Conservation (phyloP, 257 asterid species). For the Solanum chaucha region DNA sequence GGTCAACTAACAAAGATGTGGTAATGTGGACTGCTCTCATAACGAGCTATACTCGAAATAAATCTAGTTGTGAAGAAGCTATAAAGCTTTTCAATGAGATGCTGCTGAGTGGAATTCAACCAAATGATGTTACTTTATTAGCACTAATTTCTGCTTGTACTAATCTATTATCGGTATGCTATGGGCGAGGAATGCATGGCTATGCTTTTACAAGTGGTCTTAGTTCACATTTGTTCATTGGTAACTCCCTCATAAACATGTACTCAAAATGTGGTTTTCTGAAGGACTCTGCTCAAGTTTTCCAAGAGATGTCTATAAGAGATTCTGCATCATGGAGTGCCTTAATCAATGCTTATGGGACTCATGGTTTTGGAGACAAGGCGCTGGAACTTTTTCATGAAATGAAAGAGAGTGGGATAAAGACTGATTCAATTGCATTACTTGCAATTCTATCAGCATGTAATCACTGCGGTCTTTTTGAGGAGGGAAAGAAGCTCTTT, state of each 20-base stretch:
- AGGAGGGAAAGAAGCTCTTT: constrained; percentile 43
- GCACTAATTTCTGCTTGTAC: constrained; percentile 49
- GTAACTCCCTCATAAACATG: constrained; percentile 58
- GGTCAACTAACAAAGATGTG: constrained; percentile 35
- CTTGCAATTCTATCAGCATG: constrained; percentile 52
- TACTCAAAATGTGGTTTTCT: constrained; percentile 65
- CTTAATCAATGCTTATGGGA: constrained; percentile 43
- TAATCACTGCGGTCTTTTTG: constrained; percentile 48
- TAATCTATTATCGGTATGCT: constrained; percentile 23
- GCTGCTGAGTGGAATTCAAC: constrained; percentile 39
- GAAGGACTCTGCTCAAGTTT: constrained; percentile 32
- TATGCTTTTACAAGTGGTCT: constrained; percentile 41
- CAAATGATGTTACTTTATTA: constrained; percentile 46
- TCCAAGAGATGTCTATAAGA: constrained; percentile 30
- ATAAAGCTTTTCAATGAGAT: constrained; percentile 37
- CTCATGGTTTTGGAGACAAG: constrained; percentile 40
- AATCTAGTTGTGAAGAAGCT: constrained; percentile 36
- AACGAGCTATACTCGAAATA: constrained; percentile 34
- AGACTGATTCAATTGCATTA: constrained; percentile 37
- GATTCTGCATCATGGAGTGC: constrained; percentile 67
- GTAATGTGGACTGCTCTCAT: constrained; percentile 73
- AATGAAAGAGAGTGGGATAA: constrained; percentile 36
- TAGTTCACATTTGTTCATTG: constrained; percentile 24
- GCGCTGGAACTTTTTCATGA: constrained; percentile 38
- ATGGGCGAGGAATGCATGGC: constrained; percentile 36